These are phyloP conservation scores for Cryphonectria parasitica DNA, from an alignment of 2,329 filamentous ascomycete species.

Conservation along the genomic window DNA sequence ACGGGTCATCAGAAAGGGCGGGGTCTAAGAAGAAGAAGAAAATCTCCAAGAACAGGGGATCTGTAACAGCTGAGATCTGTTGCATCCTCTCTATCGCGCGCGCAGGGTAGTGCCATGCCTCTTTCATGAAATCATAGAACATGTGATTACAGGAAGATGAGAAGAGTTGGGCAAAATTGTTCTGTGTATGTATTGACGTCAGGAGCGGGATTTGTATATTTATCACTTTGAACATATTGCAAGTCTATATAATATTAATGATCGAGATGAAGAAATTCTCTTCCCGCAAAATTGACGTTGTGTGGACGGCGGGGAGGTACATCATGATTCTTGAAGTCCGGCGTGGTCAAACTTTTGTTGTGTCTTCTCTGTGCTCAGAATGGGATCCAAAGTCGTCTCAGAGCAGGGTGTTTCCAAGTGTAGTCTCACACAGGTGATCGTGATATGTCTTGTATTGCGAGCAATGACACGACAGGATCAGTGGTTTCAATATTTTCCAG, in stretches of 20 bases:
- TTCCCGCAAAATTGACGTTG: background rate
- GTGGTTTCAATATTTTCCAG: background rate
- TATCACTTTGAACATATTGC: background rate
- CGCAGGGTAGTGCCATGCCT: no score
- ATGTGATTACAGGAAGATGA: background rate
- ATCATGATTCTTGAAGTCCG: no score
- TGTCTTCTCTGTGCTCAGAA: no score
- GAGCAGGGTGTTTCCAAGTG: background rate
- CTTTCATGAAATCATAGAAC: background rate
- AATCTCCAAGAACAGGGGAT: background rate
- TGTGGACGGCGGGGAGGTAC: background rate
- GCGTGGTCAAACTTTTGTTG: no score
- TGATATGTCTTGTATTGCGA: background rate
- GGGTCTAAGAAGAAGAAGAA: background rate
- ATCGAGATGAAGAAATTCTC: background rate
- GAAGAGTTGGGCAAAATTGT: background rate
- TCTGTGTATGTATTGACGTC: background rate
- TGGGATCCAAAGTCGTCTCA: no score
- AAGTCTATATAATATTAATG: background rate
- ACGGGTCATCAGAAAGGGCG: background rate
- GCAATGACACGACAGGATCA: background rate
- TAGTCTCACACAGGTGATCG: background rate
- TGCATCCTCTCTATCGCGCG: no score
- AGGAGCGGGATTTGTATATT: background rate
- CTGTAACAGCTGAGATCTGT: no score